Percentiles rank a stretch among this genome's conserved stretches.
phyloP scores from a whole-genome alignment of 768 basidiomycete genomes.

The Serendipita sp. region DNA sequence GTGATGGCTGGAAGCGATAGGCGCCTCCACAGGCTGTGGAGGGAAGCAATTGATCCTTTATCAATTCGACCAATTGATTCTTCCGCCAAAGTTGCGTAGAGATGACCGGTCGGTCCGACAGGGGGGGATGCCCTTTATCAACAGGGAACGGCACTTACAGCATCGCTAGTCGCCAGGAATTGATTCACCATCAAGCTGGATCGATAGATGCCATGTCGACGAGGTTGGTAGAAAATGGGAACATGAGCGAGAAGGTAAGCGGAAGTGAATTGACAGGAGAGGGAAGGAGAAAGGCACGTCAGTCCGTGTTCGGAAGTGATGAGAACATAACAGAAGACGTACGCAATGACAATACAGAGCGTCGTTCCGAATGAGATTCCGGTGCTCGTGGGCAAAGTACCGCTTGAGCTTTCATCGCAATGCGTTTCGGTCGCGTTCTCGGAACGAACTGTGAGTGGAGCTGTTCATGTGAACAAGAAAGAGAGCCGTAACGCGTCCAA shows the following conservation, averaged over 20 bases:
- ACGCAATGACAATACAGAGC: slow-evolving; percentile 3
- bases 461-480: not conserved
- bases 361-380: not conserved
- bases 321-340: not conserved
- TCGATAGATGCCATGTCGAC: slow-evolving; percentile 50
- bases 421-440: not conserved
- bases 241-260: not conserved
- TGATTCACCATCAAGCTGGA: slow-evolving; percentile 3
- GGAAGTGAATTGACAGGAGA: not conserved
- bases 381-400: not conserved
- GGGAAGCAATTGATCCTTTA: too few species aligned
- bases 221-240: slow-evolving; percentile 22
- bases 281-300: too few species aligned
- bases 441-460: not conserved
- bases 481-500: not conserved
- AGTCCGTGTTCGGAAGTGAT: not conserved
- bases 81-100: too few species aligned
- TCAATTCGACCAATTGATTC: too few species aligned
- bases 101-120: too few species aligned
- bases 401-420: too few species aligned
- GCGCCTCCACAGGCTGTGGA: too few species aligned
- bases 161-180: slow-evolving; percentile 76
- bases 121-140: not conserved
- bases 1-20: too few species aligned
- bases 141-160: slow-evolving; percentile 29